These are phyloP conservation scores for Tylopilus sp. DNA, from an alignment of 768 basidiomycete genomes.

Conservation along the genomic window DNA sequence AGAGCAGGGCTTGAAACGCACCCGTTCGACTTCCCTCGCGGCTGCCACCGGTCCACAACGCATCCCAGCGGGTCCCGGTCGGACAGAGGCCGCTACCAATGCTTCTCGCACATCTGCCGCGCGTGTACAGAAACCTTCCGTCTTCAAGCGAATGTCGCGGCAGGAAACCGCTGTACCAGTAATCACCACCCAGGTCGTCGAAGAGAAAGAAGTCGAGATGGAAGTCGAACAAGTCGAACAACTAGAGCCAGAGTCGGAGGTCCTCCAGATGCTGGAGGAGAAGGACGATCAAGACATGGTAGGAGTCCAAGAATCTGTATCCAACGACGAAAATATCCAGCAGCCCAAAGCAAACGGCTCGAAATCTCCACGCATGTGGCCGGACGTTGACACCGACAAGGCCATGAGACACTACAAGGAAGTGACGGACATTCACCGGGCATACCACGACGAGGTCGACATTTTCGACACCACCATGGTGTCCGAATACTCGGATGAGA, in stretches of 20 bases:
- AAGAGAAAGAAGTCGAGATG: slow-evolving; percentile 57
- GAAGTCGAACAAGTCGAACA: slow-evolving; percentile 47
- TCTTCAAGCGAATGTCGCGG: slow-evolving; percentile 41
- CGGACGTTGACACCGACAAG: slow-evolving; percentile 64
- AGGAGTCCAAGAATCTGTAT: slow-evolving; percentile 40
- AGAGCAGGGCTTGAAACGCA: slow-evolving; percentile 54
- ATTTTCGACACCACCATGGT: slow-evolving; percentile 86
- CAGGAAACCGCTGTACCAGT: slow-evolving; percentile 43
- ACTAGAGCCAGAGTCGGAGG: slow-evolving; percentile 40
- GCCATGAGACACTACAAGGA: slow-evolving; percentile 56
- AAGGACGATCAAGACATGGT: slow-evolving; percentile 66
- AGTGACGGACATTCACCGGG: slow-evolving; percentile 59
- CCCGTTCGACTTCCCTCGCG: slow-evolving; percentile 65
- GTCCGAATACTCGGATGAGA: slow-evolving; percentile 97
- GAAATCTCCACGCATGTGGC: slow-evolving; percentile 60
- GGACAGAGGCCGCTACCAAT: slow-evolving; percentile 43
- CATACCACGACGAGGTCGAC: slow-evolving; percentile 70
- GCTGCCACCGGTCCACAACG: slow-evolving; percentile 63
- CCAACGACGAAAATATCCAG: slow-evolving; percentile 44
- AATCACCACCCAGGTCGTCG: slow-evolving; percentile 37
- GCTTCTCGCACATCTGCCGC: slow-evolving; percentile 33
- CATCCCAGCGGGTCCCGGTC: slow-evolving; percentile 61
- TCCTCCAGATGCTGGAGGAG: slow-evolving; percentile 40
- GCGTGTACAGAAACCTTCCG: slow-evolving; percentile 30
- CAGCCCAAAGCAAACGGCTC: slow-evolving; percentile 37